Evolutionary conservation across 768 basidiomycete genomes (phyloP).

Genomic region (Mycena amicta): DNA sequence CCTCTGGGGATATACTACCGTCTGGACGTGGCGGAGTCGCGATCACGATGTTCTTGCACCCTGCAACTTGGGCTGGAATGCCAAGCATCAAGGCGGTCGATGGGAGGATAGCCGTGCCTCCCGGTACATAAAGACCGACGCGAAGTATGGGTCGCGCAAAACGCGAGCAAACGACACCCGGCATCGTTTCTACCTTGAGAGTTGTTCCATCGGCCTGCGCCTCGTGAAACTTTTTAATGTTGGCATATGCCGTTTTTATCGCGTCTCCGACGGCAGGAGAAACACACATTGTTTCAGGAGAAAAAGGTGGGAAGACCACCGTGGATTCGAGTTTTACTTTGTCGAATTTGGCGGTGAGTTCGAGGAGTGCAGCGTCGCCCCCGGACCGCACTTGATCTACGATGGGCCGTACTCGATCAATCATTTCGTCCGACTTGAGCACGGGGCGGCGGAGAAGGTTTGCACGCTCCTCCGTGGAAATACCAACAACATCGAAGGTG

Average conservation of each 20-base stretch:
- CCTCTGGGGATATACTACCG: constrained; percentile 93
- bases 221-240: constrained; percentile 89
- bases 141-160: constrained; percentile 95
- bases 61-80: constrained; percentile 96
- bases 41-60: constrained; percentile 88
- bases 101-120: constrained; percentile 94
- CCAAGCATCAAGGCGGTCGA: constrained; percentile 98
- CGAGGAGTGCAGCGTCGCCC: constrained; percentile 86
- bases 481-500: constrained; percentile 57
- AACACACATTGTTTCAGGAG: constrained; percentile 62
- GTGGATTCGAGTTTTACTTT: constrained; percentile 71
- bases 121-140: constrained; percentile 96
- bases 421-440: constrained; percentile 86
- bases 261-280: constrained; percentile 69
- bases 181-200: constrained; percentile 93
- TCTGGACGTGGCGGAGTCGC: constrained; percentile 95
- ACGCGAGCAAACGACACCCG: constrained; percentile 93
- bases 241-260: constrained; percentile 88
- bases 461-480: constrained; percentile 55
- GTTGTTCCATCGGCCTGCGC: constrained; percentile 77
- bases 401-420: constrained; percentile 91
- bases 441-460: constrained; percentile 86
- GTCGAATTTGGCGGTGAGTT: constrained; percentile 93
- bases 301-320: constrained; percentile 78
- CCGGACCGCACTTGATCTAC: constrained; percentile 81